phyloP scores from a whole-genome alignment of 495 filamentous ascomycete species.

The Penicillium psychrofluorescens region DNA sequence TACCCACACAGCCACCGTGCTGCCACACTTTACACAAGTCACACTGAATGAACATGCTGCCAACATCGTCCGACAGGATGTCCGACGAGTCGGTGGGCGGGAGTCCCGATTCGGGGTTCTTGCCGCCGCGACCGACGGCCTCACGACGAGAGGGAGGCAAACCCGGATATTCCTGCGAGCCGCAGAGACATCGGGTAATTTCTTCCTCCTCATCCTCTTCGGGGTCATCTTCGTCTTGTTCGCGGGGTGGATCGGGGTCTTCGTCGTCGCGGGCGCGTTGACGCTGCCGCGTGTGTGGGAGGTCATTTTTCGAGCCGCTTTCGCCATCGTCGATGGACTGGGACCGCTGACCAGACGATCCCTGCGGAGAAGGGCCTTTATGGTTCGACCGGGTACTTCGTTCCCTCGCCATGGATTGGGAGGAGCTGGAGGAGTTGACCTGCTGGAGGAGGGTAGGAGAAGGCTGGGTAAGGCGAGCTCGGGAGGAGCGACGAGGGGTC shows the following conservation, averaged over 20 bases:
- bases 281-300: conserved; percentile 62
- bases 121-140: conserved; percentile 42
- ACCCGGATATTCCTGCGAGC: conserved; percentile 89
- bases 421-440: conserved; percentile 69
- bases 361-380: conserved; percentile 65
- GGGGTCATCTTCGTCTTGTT: conserved; percentile 56
- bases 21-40: conserved; percentile 98
- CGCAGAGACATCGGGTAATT: conserved; percentile 90
- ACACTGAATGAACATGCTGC: conserved; percentile 96
- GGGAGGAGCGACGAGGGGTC: conserved; percentile 84
- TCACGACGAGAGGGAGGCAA: conserved; percentile 62
- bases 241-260: conserved; percentile 40
- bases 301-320: conserved; percentile 48
- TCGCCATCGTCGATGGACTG: conserved; percentile 71
- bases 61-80: conserved; percentile 68
- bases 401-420: conserved; percentile 61
- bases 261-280: conserved; percentile 61
- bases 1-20: conserved; percentile 95
- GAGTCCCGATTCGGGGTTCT: conserved; percentile 52
- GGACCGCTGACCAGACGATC: conserved; percentile 66
- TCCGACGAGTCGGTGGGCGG: conserved; percentile 31
- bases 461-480: conserved; percentile 77
- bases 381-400: conserved; percentile 63
- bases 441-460: conserved; percentile 59
- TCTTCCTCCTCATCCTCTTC: conserved; percentile 77